These are phyloP conservation scores for Amanita rimosa DNA, from an alignment of 768 basidiomycete species.

Conservation along the genomic window DNA sequence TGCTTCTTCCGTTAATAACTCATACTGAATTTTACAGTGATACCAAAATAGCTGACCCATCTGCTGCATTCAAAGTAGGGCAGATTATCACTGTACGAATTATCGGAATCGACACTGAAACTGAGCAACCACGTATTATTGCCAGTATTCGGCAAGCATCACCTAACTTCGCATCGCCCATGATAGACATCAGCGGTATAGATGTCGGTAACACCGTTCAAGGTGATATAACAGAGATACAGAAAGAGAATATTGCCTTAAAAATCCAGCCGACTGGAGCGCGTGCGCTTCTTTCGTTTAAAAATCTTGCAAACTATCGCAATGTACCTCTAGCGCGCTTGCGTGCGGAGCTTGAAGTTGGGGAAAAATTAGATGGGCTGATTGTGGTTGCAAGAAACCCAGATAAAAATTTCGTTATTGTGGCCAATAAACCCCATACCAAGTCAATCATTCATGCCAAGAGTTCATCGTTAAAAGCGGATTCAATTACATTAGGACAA, in stretches of 20 bases:
- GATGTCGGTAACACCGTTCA: slow-evolving; percentile 67
- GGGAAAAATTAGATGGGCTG: slow-evolving; percentile 64
- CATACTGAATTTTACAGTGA: slow-evolving; percentile 38
- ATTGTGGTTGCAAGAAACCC: slow-evolving; percentile 84
- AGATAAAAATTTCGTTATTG: slow-evolving; percentile 80
- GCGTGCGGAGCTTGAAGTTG: slow-evolving; percentile 46
- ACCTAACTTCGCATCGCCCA: slow-evolving; percentile 30
- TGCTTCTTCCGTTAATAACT: background rate
- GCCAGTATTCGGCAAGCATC: slow-evolving; percentile 83
- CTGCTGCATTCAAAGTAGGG: slow-evolving; percentile 63
- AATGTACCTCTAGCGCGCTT: slow-evolving; percentile 56
- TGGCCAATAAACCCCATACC: slow-evolving; percentile 59
- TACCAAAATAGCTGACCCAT: slow-evolving; percentile 38
- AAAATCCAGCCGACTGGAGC: slow-evolving; percentile 58
- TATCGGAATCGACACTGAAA: slow-evolving; percentile 43
- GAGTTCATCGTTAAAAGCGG: slow-evolving; percentile 41
- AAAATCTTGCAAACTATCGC: slow-evolving; percentile 77
- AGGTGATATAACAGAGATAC: slow-evolving; percentile 69
- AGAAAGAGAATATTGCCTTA: slow-evolving; percentile 75
- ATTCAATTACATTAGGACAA: slow-evolving; percentile 61
- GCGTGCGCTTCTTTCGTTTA: slow-evolving; percentile 77
- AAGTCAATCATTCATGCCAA: slow-evolving; percentile 38
- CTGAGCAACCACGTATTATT: slow-evolving; percentile 50
- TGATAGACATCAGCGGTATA: slow-evolving; percentile 55
- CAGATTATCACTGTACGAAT: slow-evolving; percentile 82